Evolutionary conservation across 73 alveolate genomes (phyloP).

Genomic region (Stentor roeselii): DNA sequence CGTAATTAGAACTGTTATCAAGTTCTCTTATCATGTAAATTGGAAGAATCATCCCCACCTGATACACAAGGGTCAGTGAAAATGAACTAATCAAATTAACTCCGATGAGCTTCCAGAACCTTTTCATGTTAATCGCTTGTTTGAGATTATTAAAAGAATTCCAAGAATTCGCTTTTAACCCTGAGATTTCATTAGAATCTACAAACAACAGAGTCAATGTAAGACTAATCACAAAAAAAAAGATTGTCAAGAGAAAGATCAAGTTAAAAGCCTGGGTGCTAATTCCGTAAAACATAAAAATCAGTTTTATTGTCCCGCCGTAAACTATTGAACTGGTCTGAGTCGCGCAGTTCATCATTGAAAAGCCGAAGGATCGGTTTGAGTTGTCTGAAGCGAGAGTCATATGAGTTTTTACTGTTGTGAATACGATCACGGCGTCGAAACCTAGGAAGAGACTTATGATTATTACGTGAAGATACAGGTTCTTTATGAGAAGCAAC

Average conservation of each 20-base stretch:
- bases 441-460: background rate
- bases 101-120: background rate
- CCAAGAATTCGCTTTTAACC: no score
- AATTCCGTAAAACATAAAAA: no score
- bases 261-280: no score
- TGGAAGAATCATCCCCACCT: background rate
- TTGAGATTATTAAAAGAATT: no score
- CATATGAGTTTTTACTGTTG: background rate
- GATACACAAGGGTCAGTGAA: background rate
- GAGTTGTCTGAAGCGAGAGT: background rate
- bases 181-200: no score
- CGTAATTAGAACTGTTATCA: background rate
- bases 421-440: background rate
- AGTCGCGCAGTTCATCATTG: no score
- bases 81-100: background rate
- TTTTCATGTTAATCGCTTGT: background rate
- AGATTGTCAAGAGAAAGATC: no score
- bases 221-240: no score
- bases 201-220: no score
- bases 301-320: no score
- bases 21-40: constrained; percentile 4
- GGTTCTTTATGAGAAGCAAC: background rate
- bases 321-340: no score
- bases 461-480: background rate
- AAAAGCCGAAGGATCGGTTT: background rate